These are phyloP conservation scores for Hyphopichia fennica DNA, from an alignment of 1,139 yeast genomes.

Conservation along the genomic window DNA sequence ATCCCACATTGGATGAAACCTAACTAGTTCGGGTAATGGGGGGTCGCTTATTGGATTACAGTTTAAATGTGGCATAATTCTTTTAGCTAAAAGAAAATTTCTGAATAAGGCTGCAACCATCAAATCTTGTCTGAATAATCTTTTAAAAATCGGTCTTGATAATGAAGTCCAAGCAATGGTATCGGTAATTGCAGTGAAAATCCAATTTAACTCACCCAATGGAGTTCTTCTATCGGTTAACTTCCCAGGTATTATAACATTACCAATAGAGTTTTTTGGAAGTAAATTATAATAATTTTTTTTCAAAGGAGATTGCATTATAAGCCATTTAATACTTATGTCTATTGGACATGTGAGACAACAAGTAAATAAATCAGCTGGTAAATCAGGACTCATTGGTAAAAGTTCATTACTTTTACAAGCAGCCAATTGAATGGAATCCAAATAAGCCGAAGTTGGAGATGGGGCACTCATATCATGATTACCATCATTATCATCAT, in stretches of 20 bases:
- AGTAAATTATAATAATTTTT: slow-evolving; percentile 59
- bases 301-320: slow-evolving; percentile 76
- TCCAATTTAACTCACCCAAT: slow-evolving; percentile 94
- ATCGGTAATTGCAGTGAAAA: slow-evolving; percentile 96
- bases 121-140: slow-evolving; percentile 89
- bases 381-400: slow-evolving; percentile 93
- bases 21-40: slow-evolving; percentile 76
- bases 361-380: slow-evolving; percentile 94
- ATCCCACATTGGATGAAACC: slow-evolving; percentile 94
- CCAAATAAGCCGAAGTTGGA: slow-evolving; percentile 71
- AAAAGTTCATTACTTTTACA: slow-evolving; percentile 82
- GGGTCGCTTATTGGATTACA: slow-evolving; percentile 97
- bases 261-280: slow-evolving; percentile 55
- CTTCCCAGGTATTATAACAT: slow-evolving; percentile 82
- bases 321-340: slow-evolving; percentile 88
- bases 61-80: slow-evolving; percentile 91
- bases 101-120: slow-evolving; percentile 96
- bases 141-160: slow-evolving; percentile 83
- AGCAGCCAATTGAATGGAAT: slow-evolving; percentile 92
- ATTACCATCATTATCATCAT: slow-evolving; percentile 77
- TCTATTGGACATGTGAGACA: slow-evolving; percentile 96
- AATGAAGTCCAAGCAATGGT: slow-evolving; percentile 97
- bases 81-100: slow-evolving; percentile 84
- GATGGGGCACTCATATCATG: slow-evolving; percentile 66
- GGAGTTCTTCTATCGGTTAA: slow-evolving; percentile 93